Evolutionary conservation across 371 early-diverging fungal species (phyloP), one percentile per base, ranked within the genome.

Genomic region (Apophysomyces elegans): DNA sequence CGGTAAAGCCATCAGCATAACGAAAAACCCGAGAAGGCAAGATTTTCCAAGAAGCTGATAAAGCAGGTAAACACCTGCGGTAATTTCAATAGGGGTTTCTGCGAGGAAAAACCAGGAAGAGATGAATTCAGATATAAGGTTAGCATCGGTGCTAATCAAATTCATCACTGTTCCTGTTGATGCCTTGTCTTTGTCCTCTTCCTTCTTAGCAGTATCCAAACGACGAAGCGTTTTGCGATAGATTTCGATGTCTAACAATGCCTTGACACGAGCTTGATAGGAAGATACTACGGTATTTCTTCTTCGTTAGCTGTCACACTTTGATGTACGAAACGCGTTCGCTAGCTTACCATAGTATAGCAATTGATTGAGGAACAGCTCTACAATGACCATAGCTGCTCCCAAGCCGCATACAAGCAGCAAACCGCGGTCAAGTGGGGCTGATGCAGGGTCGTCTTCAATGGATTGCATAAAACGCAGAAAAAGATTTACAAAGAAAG

Each of bases 81-180:
- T 41, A 7, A 86, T 74, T 41, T 78, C 75, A 38, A 83, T 76
- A 12, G 85, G 83, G 1, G 72, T 69, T 7, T 76, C 77, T 50
- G 85, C 77, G 14, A 82, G 63, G 14, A 76, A 65, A 63, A 84
- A 75, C 71, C 87, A 68, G 62, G 83, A 83, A 58, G 81, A 72
- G 39, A 77, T 62, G 9, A 80, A 73, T 13, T 84, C 77, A 35
- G 83, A 74, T 7, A 95, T 73, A 41, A 91, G 83, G 38, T 78
- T 77, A 5, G 87, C 66, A 63, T 95, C 95, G 0, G 93, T 88
- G 8, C 93, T 86, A 68, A 94, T 87, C 58, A 95, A 68, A 67
- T 89, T 95, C 65, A 88, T 86, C 56, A 93, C 77, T 39, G 84
- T 85, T 32, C 95, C 95, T 9, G 80, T 58, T n/a, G 69, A 72